These are phyloP conservation scores for Lasiosphaeris hirsuta DNA, from an alignment of 495 filamentous ascomycete species.

Conservation along the genomic window DNA sequence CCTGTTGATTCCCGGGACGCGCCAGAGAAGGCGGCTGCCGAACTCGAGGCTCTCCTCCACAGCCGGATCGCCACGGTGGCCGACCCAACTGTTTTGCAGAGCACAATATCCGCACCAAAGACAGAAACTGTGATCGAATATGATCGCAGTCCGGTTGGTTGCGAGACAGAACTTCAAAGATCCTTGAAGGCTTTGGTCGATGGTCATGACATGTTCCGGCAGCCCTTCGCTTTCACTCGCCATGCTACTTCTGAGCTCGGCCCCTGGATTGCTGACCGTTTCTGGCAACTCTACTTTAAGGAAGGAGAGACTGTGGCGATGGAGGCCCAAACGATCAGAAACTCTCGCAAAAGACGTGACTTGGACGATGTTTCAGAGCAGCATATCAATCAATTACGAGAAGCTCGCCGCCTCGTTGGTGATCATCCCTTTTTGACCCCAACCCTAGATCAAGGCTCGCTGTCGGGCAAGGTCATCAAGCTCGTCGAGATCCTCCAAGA, in stretches of 20 bases:
- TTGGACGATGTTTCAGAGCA: slow-evolving; percentile 39
- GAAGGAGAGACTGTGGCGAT: slow-evolving; percentile 63
- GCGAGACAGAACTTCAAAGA: slow-evolving; percentile 62
- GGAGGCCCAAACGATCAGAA: slow-evolving; percentile 52
- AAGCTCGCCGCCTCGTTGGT: slow-evolving; percentile 57
- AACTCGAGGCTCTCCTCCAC: slow-evolving; percentile 75
- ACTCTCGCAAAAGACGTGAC: slow-evolving; percentile 27
- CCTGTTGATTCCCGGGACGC: slow-evolving; percentile 83
- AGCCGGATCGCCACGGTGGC: slow-evolving; percentile 79
- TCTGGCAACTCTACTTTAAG: slow-evolving; percentile 70
- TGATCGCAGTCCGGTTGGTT: slow-evolving; percentile 42
- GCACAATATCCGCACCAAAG: slow-evolving; percentile 54
- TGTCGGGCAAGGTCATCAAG: slow-evolving; percentile 72
- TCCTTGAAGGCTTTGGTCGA: slow-evolving; percentile 55
- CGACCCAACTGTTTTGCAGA: slow-evolving; percentile 59
- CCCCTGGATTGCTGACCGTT: slow-evolving; percentile 79
- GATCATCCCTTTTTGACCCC: slow-evolving; percentile 48
- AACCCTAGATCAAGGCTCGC: slow-evolving; percentile 31
- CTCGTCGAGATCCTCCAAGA: slow-evolving; percentile 56
- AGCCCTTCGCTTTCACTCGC: slow-evolving; percentile 56
- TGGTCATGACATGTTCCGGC: slow-evolving; percentile 53
- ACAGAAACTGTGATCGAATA: slow-evolving; percentile 61
- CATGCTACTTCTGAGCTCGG: slow-evolving; percentile 68
- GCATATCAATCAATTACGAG: slow-evolving; percentile 52
- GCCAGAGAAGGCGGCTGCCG: slow-evolving; percentile 65